A percentile compares a stretch with the other conserved stretches of the same genome.
Evolutionary conservation across 345 rosid genomes (phyloP).

Genomic region (Erodium maritimum): DNA sequence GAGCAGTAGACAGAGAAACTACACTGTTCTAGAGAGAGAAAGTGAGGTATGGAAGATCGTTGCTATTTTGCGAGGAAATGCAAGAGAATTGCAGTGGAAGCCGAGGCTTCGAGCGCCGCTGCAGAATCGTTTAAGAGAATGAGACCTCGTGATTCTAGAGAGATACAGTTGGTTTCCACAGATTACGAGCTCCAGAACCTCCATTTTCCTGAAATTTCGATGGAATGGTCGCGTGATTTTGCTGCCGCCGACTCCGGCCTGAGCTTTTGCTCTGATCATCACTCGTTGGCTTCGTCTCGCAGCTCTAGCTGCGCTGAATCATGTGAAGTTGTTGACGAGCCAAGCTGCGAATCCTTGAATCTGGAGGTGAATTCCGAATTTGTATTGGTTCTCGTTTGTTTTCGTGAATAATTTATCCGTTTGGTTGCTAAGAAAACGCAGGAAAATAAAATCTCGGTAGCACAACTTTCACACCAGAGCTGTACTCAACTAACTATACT

Average conservation of each 20-base stretch:
- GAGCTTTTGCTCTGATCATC: not conserved
- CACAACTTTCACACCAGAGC: too few relatives aligned
- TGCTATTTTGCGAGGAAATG: not conserved
- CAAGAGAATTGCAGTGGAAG: not conserved
- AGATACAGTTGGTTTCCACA: not conserved
- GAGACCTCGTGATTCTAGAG: not conserved
- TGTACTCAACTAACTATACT: too few relatives aligned
- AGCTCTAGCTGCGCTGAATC: not conserved
- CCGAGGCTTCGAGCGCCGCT: not conserved
- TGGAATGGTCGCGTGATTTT: not conserved
- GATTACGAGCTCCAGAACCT: not conserved
- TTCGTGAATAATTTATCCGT: not conserved
- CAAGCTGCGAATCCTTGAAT: not conserved
- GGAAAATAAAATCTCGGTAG: not conserved
- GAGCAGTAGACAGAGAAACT: not conserved
- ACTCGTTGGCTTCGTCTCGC: not conserved
- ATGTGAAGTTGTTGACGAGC: not conserved
- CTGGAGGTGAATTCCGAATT: not conserved
- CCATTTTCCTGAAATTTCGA: not conserved
- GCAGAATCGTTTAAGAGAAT: not conserved
- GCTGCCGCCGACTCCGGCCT: not conserved
- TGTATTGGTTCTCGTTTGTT: not conserved
- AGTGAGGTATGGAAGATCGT: not conserved
- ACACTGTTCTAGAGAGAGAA: not conserved
- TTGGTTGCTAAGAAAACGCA: not conserved